Conservation (phyloP, 441 rosid genomes). For the Jatropha multifida region DNA sequence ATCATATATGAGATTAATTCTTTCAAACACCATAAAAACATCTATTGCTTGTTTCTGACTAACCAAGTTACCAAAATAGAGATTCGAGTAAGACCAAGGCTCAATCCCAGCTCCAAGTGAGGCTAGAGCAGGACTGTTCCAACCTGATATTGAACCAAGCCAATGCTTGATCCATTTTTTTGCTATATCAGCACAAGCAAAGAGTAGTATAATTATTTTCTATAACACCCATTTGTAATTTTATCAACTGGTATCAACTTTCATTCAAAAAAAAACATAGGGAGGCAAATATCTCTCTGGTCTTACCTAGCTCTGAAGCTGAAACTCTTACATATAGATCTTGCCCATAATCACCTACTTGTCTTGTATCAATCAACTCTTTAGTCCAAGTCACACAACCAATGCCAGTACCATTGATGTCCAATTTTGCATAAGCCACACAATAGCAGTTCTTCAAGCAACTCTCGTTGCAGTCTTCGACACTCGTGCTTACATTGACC, state of each 20-base stretch:
- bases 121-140: not conserved
- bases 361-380: constrained; percentile 46
- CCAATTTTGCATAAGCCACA: constrained; percentile 48
- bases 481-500: constrained; percentile 19
- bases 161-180: not conserved
- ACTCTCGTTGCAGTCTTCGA: constrained; percentile 40
- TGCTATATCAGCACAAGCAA: not conserved
- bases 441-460: constrained; percentile 61
- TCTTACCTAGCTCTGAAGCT: constrained; percentile 51
- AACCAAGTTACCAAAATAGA: not conserved
- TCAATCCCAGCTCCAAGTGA: not conserved
- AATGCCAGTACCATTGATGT: constrained; percentile 41
- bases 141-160: not conserved
- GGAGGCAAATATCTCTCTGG: not conserved
- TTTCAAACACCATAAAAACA: constrained; percentile 6
- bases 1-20: not conserved
- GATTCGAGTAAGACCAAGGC: not conserved
- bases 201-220: not conserved
- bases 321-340: constrained; percentile 54
- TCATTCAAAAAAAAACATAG: not conserved
- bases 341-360: constrained; percentile 46
- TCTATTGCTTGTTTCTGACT: not conserved
- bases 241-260: not conserved
- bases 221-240: not conserved
- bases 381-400: constrained; percentile 71